These are phyloP conservation scores for Macadamia tetraphylla DNA, from an alignment of 164 flowering plant species.

Conservation along the genomic window DNA sequence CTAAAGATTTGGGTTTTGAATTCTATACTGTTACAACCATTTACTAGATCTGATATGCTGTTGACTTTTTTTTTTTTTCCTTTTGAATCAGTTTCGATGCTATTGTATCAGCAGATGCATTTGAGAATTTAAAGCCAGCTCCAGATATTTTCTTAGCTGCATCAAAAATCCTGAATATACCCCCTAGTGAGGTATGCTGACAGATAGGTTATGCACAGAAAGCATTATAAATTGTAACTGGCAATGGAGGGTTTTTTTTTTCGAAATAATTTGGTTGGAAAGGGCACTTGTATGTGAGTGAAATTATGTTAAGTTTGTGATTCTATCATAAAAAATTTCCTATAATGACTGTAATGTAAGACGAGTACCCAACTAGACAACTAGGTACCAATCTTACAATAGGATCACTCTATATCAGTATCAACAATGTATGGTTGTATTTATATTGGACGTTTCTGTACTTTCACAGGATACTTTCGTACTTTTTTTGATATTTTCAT, in stretches of 20 bases:
- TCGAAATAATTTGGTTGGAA: neutral
- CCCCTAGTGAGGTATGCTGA: constrained; percentile 61
- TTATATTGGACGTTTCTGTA: no score
- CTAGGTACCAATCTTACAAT: no score
- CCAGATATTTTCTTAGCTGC: constrained; percentile 97
- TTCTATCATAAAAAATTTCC: neutral
- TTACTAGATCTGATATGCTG: constrained; percentile 5
- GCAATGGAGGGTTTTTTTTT: neutral
- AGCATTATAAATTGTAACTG: neutral
- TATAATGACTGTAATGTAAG: neutral
- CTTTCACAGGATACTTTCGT: no score
- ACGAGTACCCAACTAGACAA: no score
- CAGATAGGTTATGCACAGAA: neutral
- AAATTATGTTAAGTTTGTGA: neutral
- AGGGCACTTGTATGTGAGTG: neutral
- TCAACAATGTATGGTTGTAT: no score
- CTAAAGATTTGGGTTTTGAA: neutral
- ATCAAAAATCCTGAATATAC: constrained; percentile 66
- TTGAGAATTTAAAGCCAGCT: constrained; percentile 95
- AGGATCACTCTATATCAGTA: no score
- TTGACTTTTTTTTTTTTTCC: constrained; percentile 11
- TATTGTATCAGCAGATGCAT: constrained; percentile 95
- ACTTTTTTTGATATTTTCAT: no score
- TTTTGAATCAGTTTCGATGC: constrained; percentile 82
- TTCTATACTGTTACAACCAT: neutral